Conservation (phyloP, 129 eudicot species). For the Scalesia atractyloides region DNA sequence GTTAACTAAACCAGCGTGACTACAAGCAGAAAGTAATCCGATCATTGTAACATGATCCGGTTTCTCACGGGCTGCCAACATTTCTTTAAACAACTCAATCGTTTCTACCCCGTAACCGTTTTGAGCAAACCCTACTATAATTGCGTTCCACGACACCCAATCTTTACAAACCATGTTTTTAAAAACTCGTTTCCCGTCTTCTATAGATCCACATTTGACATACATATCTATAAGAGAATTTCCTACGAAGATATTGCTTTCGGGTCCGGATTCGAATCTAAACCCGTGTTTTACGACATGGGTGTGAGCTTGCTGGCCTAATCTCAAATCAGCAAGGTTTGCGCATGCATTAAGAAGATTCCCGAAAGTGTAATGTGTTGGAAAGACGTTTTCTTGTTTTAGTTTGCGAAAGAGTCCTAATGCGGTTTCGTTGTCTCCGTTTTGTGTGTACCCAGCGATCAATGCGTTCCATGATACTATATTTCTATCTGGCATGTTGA, state of each 20-base stretch:
- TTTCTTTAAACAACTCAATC: slow-evolving; percentile 29
- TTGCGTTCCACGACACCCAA: slow-evolving; percentile 46
- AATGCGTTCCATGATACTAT: slow-evolving; percentile 43
- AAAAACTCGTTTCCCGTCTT: slow-evolving; percentile 40
- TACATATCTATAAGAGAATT: slow-evolving; percentile 49
- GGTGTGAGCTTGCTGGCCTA: slow-evolving; percentile 46
- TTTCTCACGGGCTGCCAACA: slow-evolving; percentile 40
- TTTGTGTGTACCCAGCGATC: slow-evolving; percentile 44
- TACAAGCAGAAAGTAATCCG: slow-evolving; percentile 47
- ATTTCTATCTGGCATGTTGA: slow-evolving; percentile 37
- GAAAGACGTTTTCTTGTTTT: slow-evolving; percentile 33
- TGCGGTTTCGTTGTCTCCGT: slow-evolving; percentile 37
- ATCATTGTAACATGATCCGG: slow-evolving; percentile 51
- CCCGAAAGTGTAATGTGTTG: slow-evolving; percentile 47
- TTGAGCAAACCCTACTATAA: slow-evolving; percentile 35
- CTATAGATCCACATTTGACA: slow-evolving; percentile 39
- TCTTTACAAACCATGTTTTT: slow-evolving; percentile 33
- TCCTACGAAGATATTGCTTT: slow-evolving; percentile 45
- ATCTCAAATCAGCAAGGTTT: slow-evolving; percentile 36
- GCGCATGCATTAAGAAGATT: slow-evolving; percentile 46
- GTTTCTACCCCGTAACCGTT: slow-evolving; percentile 40
- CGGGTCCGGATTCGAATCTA: slow-evolving; percentile 37
- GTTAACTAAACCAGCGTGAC: slow-evolving; percentile 42
- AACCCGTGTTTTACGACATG: slow-evolving; percentile 50
- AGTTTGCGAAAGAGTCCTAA: slow-evolving; percentile 33